phyloP scores from a whole-genome alignment of 805 yeast genomes.

The Candida multigemmis region DNA sequence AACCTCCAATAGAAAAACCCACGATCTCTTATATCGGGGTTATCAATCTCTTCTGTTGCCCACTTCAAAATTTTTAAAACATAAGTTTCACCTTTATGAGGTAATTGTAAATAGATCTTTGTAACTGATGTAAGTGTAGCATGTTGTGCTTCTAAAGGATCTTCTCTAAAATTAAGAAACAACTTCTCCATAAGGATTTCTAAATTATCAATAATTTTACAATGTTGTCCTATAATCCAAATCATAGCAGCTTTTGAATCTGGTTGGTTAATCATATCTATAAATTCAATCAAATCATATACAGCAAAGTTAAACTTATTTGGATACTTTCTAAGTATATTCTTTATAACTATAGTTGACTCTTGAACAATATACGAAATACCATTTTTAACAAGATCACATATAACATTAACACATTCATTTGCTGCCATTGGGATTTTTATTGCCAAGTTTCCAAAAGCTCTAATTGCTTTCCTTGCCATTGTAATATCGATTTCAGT shows the following conservation, averaged over 20 bases:
- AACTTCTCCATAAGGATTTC: constrained; percentile 31
- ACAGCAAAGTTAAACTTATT: constrained; percentile 33
- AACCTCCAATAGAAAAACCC: constrained; percentile 84
- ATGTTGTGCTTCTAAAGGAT: constrained; percentile 65
- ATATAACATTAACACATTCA: constrained; percentile 54
- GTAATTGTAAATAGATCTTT: constrained; percentile 53
- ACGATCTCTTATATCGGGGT: constrained; percentile 82
- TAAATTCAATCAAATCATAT: constrained; percentile 17
- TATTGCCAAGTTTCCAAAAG: constrained; percentile 83
- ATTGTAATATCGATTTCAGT: constrained; percentile 79
- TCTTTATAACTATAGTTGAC: constrained; percentile 63
- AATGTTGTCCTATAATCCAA: constrained; percentile 79
- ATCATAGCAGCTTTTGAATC: constrained; percentile 71
- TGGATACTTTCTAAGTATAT: constrained; percentile 72
- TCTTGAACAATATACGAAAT: constrained; percentile 76
- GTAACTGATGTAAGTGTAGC: constrained; percentile 66
- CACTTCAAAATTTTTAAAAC: constrained; percentile 51
- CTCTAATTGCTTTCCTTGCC: constrained; percentile 81
- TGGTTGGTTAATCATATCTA: constrained; percentile 52
- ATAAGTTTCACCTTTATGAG: constrained; percentile 44
- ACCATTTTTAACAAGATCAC: constrained; percentile 53
- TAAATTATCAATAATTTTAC: constrained; percentile 34
- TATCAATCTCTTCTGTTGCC: constrained; percentile 66
- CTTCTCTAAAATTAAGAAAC: constrained; percentile 44
- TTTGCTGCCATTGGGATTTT: constrained; percentile 56